These are phyloP conservation scores for Amaranthus palmeri DNA, from an alignment of 148 eudicot species.

Conservation along the genomic window DNA sequence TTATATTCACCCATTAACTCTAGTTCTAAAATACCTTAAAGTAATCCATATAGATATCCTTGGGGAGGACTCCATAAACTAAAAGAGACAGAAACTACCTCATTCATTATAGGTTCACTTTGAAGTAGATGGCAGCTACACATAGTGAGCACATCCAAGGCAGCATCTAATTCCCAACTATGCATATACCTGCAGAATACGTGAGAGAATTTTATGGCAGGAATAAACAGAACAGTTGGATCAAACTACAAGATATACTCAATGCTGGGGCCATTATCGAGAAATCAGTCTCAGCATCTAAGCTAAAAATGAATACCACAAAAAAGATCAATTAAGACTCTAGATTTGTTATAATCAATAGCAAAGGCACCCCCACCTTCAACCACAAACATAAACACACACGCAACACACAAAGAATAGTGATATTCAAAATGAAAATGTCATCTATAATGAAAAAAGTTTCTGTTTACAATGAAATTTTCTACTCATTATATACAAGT, in stretches of 20 bases:
- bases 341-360: not conserved
- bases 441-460: too few relatives aligned
- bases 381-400: too few relatives aligned
- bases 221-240: not conserved
- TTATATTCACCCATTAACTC: too few relatives aligned
- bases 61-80: not conserved
- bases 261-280: not conserved
- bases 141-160: slow-evolving; percentile 96
- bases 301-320: not conserved
- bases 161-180: slow-evolving; percentile 92
- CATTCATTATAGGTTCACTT: slow-evolving; percentile 54
- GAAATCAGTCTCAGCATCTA: not conserved
- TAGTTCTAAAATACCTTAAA: too few relatives aligned
- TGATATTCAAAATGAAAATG: too few relatives aligned
- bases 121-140: slow-evolving; percentile 89
- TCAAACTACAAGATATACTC: not conserved
- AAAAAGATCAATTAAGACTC: not conserved
- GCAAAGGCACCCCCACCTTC: too few relatives aligned
- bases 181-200: slow-evolving; percentile 62
- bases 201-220: not conserved
- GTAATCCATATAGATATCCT: not conserved
- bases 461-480: too few relatives aligned
- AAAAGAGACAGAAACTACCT: slow-evolving; percentile 40
- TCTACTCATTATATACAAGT: too few relatives aligned
- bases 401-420: too few relatives aligned